Evolutionary conservation across 352 stramenopile species (phyloP), one percentile per base, ranked within the genome.

Genomic region (Phytopythium oedochilum): DNA sequence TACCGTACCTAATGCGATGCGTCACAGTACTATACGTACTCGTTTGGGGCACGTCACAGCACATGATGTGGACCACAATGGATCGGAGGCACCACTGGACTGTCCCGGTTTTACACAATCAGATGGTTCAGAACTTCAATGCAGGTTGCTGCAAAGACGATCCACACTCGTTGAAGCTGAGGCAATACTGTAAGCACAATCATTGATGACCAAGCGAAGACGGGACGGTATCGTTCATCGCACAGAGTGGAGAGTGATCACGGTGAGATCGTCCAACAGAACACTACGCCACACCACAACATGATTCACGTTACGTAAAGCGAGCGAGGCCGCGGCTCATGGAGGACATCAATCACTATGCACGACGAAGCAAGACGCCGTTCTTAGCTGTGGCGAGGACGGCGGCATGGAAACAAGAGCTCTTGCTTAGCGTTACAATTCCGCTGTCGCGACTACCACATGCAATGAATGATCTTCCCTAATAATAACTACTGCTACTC

Each of bases 401-500:
- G n/a, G n/a, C n/a, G n/a, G n/a, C n/a, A n/a, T n/a, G n/a, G n/a
- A n/a, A n/a, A n/a, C n/a, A 52, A 12, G 25, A 36, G 45, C 15
- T 47, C 34, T 44, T 26, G 34, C 35, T 35, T 22, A 26, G 23
- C 36, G 17, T 38, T 57, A 45, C 36, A 57, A 48, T 57, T 45
- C 36, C 50, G 31, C 31, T 25, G 36, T 38, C 38, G 35, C 36
- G 8, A 38, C 17, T 38, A 22, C 36, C 22, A 48, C 14, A 42
- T 48, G 31, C 40, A 25, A 32, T 4, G 18, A 23, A 32, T 4
- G 18, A 23, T 23, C 44, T 56, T 44, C 29, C 52, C 58, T 39
- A 53, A 53, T 53, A 53, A 53, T 42, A 31, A 53, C 49, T 57
- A 45, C 4, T 35, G 25, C 35, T 46, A 29, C 31, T 29, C 40